Percentiles rank a stretch among this genome's conserved stretches.
phyloP scores from a whole-genome alignment of 2,329 filamentous ascomycete species.

The Aspergillus clavatus region DNA sequence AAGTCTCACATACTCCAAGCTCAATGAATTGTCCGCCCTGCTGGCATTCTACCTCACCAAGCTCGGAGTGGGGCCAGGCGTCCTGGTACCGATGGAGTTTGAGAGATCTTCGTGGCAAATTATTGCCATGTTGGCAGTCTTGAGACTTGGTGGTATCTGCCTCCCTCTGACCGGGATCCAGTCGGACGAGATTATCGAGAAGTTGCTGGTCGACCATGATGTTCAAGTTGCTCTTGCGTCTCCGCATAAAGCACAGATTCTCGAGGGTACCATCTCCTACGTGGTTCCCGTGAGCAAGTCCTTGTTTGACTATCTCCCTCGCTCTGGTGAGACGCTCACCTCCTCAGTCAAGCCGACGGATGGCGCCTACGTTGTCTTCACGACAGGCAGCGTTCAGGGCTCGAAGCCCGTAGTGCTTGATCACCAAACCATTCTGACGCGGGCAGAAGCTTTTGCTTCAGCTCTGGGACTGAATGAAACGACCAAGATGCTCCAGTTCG shows the following conservation, averaged over 20 bases:
- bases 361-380: slow-evolving; percentile 33
- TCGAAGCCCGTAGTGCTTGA: slow-evolving; percentile 36
- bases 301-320: slow-evolving; percentile 33
- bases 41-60: slow-evolving; percentile 28
- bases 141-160: slow-evolving; percentile 29
- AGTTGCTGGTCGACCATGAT: slow-evolving; percentile 35
- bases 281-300: slow-evolving; percentile 32
- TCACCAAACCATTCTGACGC: slow-evolving; percentile 29
- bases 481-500: slow-evolving; percentile 38
- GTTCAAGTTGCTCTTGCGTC: slow-evolving; percentile 40
- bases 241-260: slow-evolving; percentile 31
- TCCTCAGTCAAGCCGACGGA: slow-evolving; percentile 12
- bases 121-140: slow-evolving; percentile 26
- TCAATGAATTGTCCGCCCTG: slow-evolving; percentile 29
- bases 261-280: slow-evolving; percentile 40
- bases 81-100: slow-evolving; percentile 24
- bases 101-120: slow-evolving; percentile 28
- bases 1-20: slow-evolving; percentile 29
- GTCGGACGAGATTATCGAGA: slow-evolving; percentile 31
- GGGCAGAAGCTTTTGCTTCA: slow-evolving; percentile 26
- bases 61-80: slow-evolving; percentile 25
- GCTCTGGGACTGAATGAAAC: slow-evolving; percentile 17
- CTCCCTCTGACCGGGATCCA: slow-evolving; percentile 35
- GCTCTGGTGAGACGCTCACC: slow-evolving; percentile 6
- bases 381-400: slow-evolving; percentile 27